A percentile compares a stretch with the other conserved stretches of the same genome.
These are phyloP conservation scores for Cephalotrichum gorgonifer DNA, from an alignment of 2,329 filamentous ascomycete genomes.

Conservation along the genomic window DNA sequence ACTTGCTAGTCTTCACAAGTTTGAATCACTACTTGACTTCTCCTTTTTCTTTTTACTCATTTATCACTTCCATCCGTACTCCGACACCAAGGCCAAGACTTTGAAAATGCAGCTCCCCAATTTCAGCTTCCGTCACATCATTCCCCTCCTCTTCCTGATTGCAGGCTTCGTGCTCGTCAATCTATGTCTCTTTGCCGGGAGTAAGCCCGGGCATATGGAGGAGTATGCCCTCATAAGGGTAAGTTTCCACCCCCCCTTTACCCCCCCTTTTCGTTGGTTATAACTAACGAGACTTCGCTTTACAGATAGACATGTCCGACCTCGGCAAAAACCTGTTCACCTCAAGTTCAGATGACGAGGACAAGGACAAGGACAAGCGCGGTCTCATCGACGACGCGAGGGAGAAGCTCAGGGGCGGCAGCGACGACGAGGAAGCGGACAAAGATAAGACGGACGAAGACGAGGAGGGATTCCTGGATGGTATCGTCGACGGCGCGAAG, in stretches of 20 bases:
- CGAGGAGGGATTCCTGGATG: conserved; percentile 11
- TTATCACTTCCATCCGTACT: background rate
- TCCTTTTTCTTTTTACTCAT: background rate
- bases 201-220: conserved; percentile 29
- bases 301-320: conserved; percentile 26
- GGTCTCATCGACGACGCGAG: background rate
- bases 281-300: background rate
- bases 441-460: conserved; percentile 14
- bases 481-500: conserved; percentile 7
- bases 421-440: conserved; percentile 7
- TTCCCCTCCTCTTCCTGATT: conserved; percentile 26
- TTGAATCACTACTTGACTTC: background rate
- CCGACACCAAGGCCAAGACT: background rate
- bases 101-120: background rate
- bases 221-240: conserved; percentile 30
- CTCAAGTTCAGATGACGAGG: conserved; percentile 6
- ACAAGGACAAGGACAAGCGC: conserved; percentile 14
- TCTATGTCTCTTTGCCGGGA: conserved; percentile 28
- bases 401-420: too few relatives aligned
- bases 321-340: conserved; percentile 22
- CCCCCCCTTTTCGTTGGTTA: background rate
- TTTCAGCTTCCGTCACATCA: background rate
- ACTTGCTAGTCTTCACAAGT: background rate
- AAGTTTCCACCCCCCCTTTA: conserved; percentile 7
- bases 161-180: conserved; percentile 27